Evolutionary conservation across 2,329 filamentous ascomycete species (phyloP), one percentile per base, ranked within the genome.

Genomic region (Gnomoniopsis sp.): DNA sequence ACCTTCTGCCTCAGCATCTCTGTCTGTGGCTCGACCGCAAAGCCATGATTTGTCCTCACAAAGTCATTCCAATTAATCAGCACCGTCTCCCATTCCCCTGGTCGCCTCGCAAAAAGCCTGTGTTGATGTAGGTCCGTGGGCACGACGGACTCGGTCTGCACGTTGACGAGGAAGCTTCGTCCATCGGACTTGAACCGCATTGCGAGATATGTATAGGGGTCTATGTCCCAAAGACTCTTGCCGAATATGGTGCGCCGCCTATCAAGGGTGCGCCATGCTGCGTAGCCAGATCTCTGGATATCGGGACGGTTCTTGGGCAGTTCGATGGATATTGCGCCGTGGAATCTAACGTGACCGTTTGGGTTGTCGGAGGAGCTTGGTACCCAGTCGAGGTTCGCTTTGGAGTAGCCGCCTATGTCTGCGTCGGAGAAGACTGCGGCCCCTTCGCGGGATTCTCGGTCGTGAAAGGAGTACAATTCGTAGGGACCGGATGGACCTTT

Each of bases 51-150:
- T 15, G 95, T 99, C 63, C 95, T 83, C 60, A 99, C 93, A 74
- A 99, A 98, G 64, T 96, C 91, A 66, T 88, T 88, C 83, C 93
- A 95, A 62, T 89, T 89, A 63, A 99, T 88, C 49, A 96, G 74
- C n/a, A 97, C 84, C 1, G 95, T 97, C 79, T 99, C 93, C 95
- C 95, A 99, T 67, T 93, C 83, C 1, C 92, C 92, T 0, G 90
- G 87, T 10, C 85, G 84, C 68, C 87, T 88, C 10, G 88, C 82
- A 66, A 91, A 96, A 4, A 99, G 75, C 52, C 95, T 82, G 73
- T 99, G 95, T 72, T 99, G 95, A 73, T 98, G 95, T 63, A 99
- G 80, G 72, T 99, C 95, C n/a, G 92, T 93, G 12, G 91, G 90
- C 50, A 96, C 90, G 57, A 99, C 88, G 1, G 90, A 90, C 70